Percentiles rank a stretch among this genome's conserved stretches.
These are phyloP conservation scores for Podospora didyma DNA, from an alignment of 495 filamentous ascomycete species.

Conservation along the genomic window DNA sequence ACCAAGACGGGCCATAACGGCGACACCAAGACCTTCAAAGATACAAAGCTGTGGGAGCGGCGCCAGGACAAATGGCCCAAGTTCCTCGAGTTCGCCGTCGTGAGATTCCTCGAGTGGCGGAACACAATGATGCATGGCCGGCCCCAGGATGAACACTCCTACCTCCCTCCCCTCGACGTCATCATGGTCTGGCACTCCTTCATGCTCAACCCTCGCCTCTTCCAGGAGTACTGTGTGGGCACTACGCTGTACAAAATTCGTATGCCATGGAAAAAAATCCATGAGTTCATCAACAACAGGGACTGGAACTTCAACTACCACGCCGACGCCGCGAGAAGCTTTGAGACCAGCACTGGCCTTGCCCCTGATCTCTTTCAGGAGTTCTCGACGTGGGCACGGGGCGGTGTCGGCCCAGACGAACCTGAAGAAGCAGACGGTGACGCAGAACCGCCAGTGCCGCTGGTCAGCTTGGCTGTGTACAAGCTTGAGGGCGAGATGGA, in stretches of 20 bases:
- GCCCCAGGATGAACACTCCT: not conserved
- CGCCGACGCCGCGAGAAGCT: not conserved
- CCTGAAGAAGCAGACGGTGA: not conserved
- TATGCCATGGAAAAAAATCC: not conserved
- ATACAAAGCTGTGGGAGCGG: not conserved
- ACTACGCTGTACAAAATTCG: not conserved
- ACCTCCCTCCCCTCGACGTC: constrained; percentile 1
- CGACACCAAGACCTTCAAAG: constrained; percentile 6
- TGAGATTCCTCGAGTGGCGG: constrained; percentile 3
- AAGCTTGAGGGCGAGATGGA: not conserved
- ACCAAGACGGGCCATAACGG: constrained; percentile 3
- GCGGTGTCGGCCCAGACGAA: too few relatives aligned
- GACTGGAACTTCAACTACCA: not conserved
- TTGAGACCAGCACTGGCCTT: not conserved
- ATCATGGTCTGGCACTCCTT: constrained; percentile 10
- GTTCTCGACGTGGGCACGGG: not conserved
- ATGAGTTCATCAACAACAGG: not conserved
- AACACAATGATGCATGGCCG: not conserved
- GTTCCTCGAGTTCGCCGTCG: constrained; percentile 8
- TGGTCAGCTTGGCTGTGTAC: not conserved
- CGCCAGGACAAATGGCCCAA: constrained; percentile 5
- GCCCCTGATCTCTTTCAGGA: not conserved
- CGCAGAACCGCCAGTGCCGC: not conserved
- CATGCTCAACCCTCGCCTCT: constrained; percentile 7
- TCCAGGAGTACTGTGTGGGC: not conserved